A percentile compares a stretch with the other conserved stretches of the same genome.
phyloP scores from a whole-genome alignment of 148 eudicot species.

The Camellia lanceoleosa region DNA sequence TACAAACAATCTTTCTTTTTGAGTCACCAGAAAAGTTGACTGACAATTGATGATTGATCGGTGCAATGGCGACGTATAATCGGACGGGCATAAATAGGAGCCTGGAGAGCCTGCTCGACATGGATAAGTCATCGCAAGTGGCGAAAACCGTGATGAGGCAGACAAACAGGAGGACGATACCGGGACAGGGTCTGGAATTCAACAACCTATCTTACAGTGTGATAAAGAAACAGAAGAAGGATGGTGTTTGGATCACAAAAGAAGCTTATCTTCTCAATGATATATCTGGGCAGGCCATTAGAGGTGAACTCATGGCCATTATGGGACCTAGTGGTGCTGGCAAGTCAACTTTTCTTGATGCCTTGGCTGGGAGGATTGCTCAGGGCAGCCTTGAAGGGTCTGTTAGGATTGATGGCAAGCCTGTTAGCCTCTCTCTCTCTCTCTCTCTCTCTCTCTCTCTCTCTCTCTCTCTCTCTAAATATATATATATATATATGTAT shows the following conservation, averaged over 20 bases:
- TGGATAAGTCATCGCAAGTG: constrained; percentile 30
- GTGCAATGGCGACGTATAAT: constrained; percentile 27
- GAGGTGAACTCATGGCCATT: constrained; percentile 53
- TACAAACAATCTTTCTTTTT: neutral
- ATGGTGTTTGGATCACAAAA: constrained; percentile 47
- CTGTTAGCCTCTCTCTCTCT: constrained; percentile 21
- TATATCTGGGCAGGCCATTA: constrained; percentile 47
- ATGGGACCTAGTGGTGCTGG: constrained; percentile 63
- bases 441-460: neutral
- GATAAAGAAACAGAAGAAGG: constrained; percentile 46
- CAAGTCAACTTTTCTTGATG: constrained; percentile 59
- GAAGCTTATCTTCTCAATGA: constrained; percentile 43
- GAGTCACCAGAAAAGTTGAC: neutral
- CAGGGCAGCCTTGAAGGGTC: constrained; percentile 54
- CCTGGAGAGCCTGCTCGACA: constrained; percentile 42
- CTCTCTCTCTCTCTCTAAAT: neutral
- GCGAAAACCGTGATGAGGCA: constrained; percentile 16
- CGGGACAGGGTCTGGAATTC: constrained; percentile 48
- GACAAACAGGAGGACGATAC: constrained; percentile 26
- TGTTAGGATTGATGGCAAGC: constrained; percentile 45
- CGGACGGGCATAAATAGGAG: constrained; percentile 35
- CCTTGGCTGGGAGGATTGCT: constrained; percentile 52
- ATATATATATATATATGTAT: neutral
- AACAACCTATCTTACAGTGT: constrained; percentile 44
- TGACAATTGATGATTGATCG: neutral